Percentiles rank a stretch among this genome's conserved stretches.
These are phyloP conservation scores for Lactarius evosmus DNA, from an alignment of 768 basidiomycete species.

Conservation along the genomic window DNA sequence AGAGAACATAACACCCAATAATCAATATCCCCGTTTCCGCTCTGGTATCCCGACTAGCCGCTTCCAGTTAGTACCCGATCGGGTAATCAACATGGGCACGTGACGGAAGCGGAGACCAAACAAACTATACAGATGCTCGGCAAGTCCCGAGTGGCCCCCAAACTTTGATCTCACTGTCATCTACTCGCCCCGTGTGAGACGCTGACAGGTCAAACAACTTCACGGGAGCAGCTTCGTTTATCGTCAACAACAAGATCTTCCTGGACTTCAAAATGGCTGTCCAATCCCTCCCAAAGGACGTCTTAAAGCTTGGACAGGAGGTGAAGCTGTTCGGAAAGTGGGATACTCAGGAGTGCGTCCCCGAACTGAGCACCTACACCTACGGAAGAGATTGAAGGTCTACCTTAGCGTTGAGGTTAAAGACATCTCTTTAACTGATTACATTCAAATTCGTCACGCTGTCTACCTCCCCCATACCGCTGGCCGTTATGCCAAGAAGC, in stretches of 20 bases:
- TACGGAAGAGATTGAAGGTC: background rate
- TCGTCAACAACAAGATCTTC: background rate
- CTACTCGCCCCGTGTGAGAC: background rate
- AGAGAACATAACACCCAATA: too few species aligned
- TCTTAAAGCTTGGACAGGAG: slow-evolving; percentile 77
- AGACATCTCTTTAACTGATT: slow-evolving; percentile 98
- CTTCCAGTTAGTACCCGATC: background rate
- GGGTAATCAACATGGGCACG: background rate
- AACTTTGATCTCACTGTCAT: slow-evolving; percentile 12
- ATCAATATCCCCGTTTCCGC: too few species aligned
- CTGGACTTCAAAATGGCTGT: slow-evolving; percentile 53
- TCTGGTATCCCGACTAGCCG: background rate
- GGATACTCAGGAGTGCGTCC: slow-evolving; percentile 93
- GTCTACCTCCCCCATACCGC: slow-evolving; percentile 99
- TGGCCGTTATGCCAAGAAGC: slow-evolving; percentile 98
- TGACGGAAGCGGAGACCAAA: background rate
- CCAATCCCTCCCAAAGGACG: slow-evolving; percentile 76
- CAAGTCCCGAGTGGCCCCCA: slow-evolving; percentile 16
- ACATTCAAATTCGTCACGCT: slow-evolving; percentile 98
- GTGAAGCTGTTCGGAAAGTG: slow-evolving; percentile 99
- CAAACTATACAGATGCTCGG: slow-evolving; percentile 14
- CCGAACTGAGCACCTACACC: background rate
- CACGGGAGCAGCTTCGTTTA: background rate
- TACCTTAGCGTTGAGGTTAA: slow-evolving; percentile 86
- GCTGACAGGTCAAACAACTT: background rate